A percentile compares a stretch with the other conserved stretches of the same genome.
Conservation (phyloP, 1,139 yeast species). For the Taphrina wiesneri region DNA sequence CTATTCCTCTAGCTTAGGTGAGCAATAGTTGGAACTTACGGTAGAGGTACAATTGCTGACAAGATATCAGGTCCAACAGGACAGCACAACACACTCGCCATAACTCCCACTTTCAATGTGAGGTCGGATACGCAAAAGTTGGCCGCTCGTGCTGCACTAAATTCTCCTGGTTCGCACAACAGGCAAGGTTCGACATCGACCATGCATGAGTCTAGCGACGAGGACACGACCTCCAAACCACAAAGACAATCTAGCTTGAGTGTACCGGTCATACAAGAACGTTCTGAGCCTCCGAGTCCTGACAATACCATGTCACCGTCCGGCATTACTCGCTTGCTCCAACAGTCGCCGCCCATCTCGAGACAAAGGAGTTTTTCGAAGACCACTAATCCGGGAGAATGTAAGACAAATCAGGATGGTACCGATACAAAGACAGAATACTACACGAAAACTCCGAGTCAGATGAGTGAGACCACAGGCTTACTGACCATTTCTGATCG, state of each 20-base stretch:
- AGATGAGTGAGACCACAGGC: slow-evolving; percentile 26
- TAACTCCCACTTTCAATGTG: slow-evolving; percentile 10
- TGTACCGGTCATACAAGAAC: slow-evolving; percentile 24
- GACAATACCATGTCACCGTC: slow-evolving; percentile 23
- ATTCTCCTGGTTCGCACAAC: background rate
- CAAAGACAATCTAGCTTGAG: background rate
- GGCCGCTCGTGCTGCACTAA: slow-evolving; percentile 23
- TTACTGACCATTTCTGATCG: slow-evolving; percentile 10
- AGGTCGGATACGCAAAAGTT: slow-evolving; percentile 28
- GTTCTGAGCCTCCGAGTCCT: slow-evolving; percentile 27
- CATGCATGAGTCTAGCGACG: background rate
- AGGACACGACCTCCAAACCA: background rate
- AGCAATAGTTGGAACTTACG: background rate
- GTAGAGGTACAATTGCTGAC: background rate
- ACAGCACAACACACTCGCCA: slow-evolving; percentile 9
- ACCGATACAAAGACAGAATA: background rate
- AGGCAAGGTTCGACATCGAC: slow-evolving; percentile 1
- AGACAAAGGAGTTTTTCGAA: slow-evolving; percentile 1
- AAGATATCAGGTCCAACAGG: background rate
- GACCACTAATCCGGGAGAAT: background rate
- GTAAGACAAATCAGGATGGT: background rate
- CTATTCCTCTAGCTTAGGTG: slow-evolving; percentile 19
- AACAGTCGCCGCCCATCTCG: slow-evolving; percentile 13
- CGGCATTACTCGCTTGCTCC: slow-evolving; percentile 10
- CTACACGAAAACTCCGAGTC: slow-evolving; percentile 22